These are phyloP conservation scores for Coemansia sp. DNA, from an alignment of 192 early-diverging fungal species.

Conservation along the genomic window DNA sequence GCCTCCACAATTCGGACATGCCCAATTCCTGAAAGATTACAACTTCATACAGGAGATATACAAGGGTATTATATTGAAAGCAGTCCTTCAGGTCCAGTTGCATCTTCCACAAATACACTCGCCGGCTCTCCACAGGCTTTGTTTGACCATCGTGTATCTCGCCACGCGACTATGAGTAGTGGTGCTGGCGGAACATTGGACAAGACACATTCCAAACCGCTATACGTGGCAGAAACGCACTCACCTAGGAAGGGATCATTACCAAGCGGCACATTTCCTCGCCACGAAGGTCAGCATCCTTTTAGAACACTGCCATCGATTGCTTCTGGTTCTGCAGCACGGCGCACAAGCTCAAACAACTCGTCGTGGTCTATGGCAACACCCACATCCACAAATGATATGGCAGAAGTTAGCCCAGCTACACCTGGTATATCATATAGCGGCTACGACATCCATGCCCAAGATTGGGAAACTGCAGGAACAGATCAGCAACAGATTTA, in stretches of 20 bases:
- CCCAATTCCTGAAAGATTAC: slow-evolving; percentile 45
- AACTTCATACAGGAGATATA: slow-evolving; percentile 23
- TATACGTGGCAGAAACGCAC: slow-evolving; percentile 8
- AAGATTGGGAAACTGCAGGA: slow-evolving; percentile 23
- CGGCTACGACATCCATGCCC: slow-evolving; percentile 16
- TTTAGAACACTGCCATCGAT: background rate
- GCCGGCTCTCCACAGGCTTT: slow-evolving; percentile 22
- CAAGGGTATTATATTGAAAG: slow-evolving; percentile 5
- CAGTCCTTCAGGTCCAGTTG: slow-evolving; percentile 15
- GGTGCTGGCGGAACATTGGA: slow-evolving; percentile 7
- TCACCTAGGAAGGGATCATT: background rate
- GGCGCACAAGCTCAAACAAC: slow-evolving; percentile 41
- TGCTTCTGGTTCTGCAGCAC: slow-evolving; percentile 10
- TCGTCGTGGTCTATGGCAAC: slow-evolving; percentile 43
- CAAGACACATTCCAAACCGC: background rate
- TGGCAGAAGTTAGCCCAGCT: slow-evolving; percentile 4
- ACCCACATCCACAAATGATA: slow-evolving; percentile 24
- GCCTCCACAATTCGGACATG: slow-evolving; percentile 39
- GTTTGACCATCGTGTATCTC: slow-evolving; percentile 15
- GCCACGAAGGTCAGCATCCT: slow-evolving; percentile 1
- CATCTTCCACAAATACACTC: slow-evolving; percentile 19
- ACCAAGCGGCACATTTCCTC: slow-evolving; percentile 7
- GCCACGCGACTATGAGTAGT: slow-evolving; percentile 27
- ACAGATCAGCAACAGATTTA: slow-evolving; percentile 7
- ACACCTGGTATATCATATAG: slow-evolving; percentile 6